Evolutionary conservation across 208 protist species (phyloP), one percentile per base, ranked within the genome.

Genomic region (Wallacemonas sp.): DNA sequence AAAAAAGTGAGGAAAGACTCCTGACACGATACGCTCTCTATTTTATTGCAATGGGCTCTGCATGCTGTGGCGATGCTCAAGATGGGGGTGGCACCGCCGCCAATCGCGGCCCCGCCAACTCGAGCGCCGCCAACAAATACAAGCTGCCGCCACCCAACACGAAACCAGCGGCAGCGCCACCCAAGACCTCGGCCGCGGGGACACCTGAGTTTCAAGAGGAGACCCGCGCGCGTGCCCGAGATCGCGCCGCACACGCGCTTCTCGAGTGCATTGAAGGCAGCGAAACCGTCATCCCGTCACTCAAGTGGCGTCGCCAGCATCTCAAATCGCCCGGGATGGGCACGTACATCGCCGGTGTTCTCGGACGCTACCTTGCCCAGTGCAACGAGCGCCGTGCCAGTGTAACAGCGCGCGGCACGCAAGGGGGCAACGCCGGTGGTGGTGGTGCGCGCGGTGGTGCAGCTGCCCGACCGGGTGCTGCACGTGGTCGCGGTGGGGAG

Each of bases 231-330:
- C 71, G 72, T 27, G 66, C 57, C 11, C 67, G 75, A 1, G 68
- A 81, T 17, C 64, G 68, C 14, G 81, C 81, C 2, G 27, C 73
- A n/a, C 69, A 76, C 30, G 75, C 72, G n/a, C 68, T 92, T 32
- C 34, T 84, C 11, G 70, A 75, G 24, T 74, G 65, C 23, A 68
- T 85, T 19, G 52, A 70, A 6, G 43, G 49, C 34, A 62, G 70
- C 11, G 70, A 81, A 39, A 12, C 56, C 19, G 57, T 78, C 27
- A 71, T 89, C 3, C 86, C 86, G 0, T 72, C 72, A 0, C 49
- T 71, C 2, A 77, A 68, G 41, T 92, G 86, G 86, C 68, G 86
- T 1, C 56, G 71, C 12, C 73, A 85, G 67, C 85, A 86, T 68
- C 52, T 82, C 4, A 83, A 76, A 30, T 64, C 70, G 1, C 68